Evolutionary conservation across 2,329 filamentous ascomycete species (phyloP), one percentile per base, ranked within the genome.

Genomic region (Pseudogymnoascus sp.): DNA sequence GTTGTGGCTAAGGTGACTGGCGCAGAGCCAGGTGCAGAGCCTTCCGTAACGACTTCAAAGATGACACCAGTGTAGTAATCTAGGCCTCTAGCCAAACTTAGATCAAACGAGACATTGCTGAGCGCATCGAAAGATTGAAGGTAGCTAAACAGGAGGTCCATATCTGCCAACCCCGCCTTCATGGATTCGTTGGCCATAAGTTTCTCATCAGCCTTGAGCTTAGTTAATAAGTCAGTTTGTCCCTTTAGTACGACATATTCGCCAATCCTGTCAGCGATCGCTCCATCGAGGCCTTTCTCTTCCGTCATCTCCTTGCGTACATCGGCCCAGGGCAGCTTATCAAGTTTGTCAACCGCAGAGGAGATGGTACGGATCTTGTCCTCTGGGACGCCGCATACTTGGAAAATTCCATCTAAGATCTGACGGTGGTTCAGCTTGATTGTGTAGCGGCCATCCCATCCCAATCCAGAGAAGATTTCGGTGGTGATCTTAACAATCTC

Each of bases 371-470:
- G 84, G 66, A 96, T 89, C 79, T 95, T 92, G 62, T 96, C 88
- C 62, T 83, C 78, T 1, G 92, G 90, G 12, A 97, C 92, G 65
- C 93, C 92, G 68, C 90, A 93, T 28, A 96, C 90, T 72, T 90
- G 83, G 75, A 97, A 97, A 67, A 97, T 83, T 62, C 92, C 93
- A 69, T 97, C 92, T 14, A 97, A 81, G 57, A 97, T 93, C 76
- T 95, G 93, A 67, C 93, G 83, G 83, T 97, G 91, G 77, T 97
- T 97, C 71, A 96, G 81, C 78, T 97, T 96, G 76, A 97, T 94
- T 2, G 88, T 92, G 72, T 71, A 73, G 43, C 62, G 62, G 43
- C 83, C 84, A 58, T 85, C 78, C 85, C 87, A 91, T 18, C 86
- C 88, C 36, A 97, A 79, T 57, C 83, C 83, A 67, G 93, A 84